Conservation (phyloP, 768 basidiomycete genomes). For the Wakefieldia striispora region DNA sequence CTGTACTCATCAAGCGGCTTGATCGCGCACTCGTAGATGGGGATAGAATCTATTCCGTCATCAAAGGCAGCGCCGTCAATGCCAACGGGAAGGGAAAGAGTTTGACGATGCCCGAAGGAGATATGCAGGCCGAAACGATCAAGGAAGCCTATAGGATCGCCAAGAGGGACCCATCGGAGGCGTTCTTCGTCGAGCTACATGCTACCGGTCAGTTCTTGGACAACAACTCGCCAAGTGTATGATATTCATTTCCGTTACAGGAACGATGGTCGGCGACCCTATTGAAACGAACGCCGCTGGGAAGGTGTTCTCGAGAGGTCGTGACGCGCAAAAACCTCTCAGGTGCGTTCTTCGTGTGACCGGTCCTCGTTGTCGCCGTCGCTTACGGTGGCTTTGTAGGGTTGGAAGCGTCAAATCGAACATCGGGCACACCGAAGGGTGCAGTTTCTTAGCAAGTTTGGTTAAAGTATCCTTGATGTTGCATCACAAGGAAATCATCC, state of each 20-base stretch:
- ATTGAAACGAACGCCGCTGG: constrained; percentile 51
- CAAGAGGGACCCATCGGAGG: constrained; percentile 34
- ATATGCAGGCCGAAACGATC: constrained; percentile 34
- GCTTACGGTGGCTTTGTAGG: constrained; percentile 5
- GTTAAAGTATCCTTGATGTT: constrained; percentile 34
- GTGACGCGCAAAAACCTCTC: constrained; percentile 16
- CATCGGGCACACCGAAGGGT: constrained; percentile 29
- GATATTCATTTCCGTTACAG: constrained; percentile 8
- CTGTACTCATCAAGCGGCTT: constrained; percentile 34
- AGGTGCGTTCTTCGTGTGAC: constrained; percentile 5
- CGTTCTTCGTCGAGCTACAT: constrained; percentile 50
- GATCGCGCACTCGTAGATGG: constrained; percentile 31
- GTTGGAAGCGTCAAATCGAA: constrained; percentile 29
- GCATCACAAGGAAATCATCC: constrained; percentile 28
- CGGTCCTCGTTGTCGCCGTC: background rate
- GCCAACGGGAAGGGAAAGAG: constrained; percentile 34
- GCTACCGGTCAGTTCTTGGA: constrained; percentile 37
- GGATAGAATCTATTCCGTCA: constrained; percentile 30
- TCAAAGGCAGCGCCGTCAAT: constrained; percentile 34
- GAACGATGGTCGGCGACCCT: constrained; percentile 47
- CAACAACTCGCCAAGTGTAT: background rate
- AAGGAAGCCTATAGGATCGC: constrained; percentile 31
- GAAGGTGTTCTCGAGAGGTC: constrained; percentile 28
- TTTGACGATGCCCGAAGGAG: constrained; percentile 35
- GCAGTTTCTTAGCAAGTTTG: constrained; percentile 34